Evolutionary conservation across 352 stramenopile species (phyloP).

Genomic region (Globisporangium yorkense): DNA sequence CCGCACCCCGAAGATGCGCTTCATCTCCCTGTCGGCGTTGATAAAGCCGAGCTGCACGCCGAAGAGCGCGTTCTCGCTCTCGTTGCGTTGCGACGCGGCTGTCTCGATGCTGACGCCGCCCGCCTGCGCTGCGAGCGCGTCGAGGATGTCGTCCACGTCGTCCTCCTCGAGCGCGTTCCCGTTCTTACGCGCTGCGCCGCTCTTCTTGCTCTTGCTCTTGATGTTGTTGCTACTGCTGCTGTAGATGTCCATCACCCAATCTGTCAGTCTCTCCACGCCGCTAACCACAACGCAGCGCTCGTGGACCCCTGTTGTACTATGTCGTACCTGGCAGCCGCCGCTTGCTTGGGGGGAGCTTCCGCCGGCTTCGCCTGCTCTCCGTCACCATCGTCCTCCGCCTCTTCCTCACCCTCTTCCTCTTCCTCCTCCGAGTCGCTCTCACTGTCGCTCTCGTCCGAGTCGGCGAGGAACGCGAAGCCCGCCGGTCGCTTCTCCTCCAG

Average conservation of each 20-base stretch:
- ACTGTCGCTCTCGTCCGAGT: constrained; percentile 52
- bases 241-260: background rate
- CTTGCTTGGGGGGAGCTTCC: constrained; percentile 7
- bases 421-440: constrained; percentile 16
- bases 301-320: background rate
- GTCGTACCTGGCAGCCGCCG: constrained; percentile 13
- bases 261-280: background rate
- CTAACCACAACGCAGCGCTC: background rate
- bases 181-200: constrained; percentile 9
- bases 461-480: constrained; percentile 67
- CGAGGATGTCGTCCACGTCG: constrained; percentile 63
- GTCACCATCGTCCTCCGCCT: constrained; percentile 9
- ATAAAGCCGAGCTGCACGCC: constrained; percentile 63
- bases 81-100: constrained; percentile 19
- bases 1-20: constrained; percentile 79
- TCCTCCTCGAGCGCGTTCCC: constrained; percentile 24
- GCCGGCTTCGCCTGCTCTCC: constrained; percentile 11
- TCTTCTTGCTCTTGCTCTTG: constrained; percentile 40
- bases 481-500: constrained; percentile 45
- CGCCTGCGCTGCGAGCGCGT: constrained; percentile 45
- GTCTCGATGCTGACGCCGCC: constrained; percentile 30
- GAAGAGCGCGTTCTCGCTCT: constrained; percentile 56
- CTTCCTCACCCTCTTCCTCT: constrained; percentile 17
- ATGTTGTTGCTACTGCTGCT: constrained; percentile 16
- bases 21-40: constrained; percentile 88